A percentile compares a stretch with the other conserved stretches of the same genome.
Evolutionary conservation across 108 stramenopile species (phyloP).

Genomic region (Cyclostephanos tholiformis): DNA sequence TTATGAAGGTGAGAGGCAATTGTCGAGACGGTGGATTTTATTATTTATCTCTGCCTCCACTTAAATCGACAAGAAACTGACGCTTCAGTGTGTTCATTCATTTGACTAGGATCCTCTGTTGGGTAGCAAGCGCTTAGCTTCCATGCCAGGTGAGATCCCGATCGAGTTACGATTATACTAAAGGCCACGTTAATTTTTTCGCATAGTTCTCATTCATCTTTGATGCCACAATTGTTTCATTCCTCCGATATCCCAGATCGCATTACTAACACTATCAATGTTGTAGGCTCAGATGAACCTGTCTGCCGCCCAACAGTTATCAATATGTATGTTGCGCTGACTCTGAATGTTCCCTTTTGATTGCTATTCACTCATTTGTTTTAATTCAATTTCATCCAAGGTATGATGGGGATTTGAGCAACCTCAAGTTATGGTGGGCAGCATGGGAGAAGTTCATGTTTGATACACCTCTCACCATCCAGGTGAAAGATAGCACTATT

Average conservation of each 20-base stretch:
- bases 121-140: constrained; percentile 90
- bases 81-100: neutral
- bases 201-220: neutral
- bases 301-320: constrained; percentile 93
- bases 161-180: too few relatives aligned
- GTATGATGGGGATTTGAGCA: constrained; percentile 76
- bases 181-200: neutral
- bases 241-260: constrained; percentile 54
- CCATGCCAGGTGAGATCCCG: constrained; percentile 68
- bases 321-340: constrained; percentile 72
- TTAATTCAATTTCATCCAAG: constrained; percentile 1
- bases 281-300: constrained; percentile 55
- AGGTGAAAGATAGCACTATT: constrained; percentile 58
- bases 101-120: constrained; percentile 59
- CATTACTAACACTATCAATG: constrained; percentile 92
- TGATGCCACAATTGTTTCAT: neutral
- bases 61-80: constrained; percentile 3
- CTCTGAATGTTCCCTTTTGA: neutral
- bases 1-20: constrained; percentile 65
- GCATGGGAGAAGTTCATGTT: constrained; percentile 93
- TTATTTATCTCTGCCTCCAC: neutral
- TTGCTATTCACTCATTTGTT: neutral
- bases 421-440: constrained; percentile 82
- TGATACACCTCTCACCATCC: constrained; percentile 63
- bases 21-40: neutral